phyloP scores from a whole-genome alignment of 805 yeast species.

The Metschnikowia lachancei region DNA sequence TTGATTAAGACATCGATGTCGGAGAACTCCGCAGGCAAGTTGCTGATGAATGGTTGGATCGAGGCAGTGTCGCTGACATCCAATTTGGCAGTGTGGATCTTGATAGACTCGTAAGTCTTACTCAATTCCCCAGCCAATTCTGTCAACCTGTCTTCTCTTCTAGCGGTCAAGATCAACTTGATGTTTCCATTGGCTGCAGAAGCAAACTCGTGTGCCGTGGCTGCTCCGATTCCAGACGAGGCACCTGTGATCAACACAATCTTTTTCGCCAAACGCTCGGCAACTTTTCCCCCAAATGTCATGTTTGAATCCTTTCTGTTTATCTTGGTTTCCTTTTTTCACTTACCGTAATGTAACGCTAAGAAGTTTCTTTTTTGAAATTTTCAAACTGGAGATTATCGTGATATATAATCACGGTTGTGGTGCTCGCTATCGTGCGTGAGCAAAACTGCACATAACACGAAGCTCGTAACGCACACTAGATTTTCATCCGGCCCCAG shows the following conservation, averaged over 20 bases:
- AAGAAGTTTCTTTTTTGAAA: too few species aligned
- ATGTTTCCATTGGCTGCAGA: slow-evolving; percentile 42
- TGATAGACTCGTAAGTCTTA: slow-evolving; percentile 25
- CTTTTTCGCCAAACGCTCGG: slow-evolving; percentile 39
- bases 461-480: not conserved
- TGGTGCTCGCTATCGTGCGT: slow-evolving; percentile 1
- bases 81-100: slow-evolving; percentile 30
- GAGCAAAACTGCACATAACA: not conserved
- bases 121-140: slow-evolving; percentile 27
- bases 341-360: too few species aligned
- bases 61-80: slow-evolving; percentile 31
- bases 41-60: slow-evolving; percentile 29
- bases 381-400: too few species aligned
- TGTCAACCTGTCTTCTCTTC: slow-evolving; percentile 32
- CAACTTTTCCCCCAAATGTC: slow-evolving; percentile 39
- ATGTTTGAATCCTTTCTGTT: slow-evolving; percentile 17
- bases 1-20: slow-evolving; percentile 39
- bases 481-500: too few species aligned
- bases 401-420: not conserved
- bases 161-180: slow-evolving; percentile 37
- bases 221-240: slow-evolving; percentile 90
- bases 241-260: slow-evolving; percentile 70
- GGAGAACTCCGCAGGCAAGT: slow-evolving; percentile 34
- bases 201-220: slow-evolving; percentile 86
- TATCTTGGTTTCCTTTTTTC: not conserved